Evolutionary conservation across 768 basidiomycete genomes (phyloP), one percentile per base, ranked within the genome.

Genomic region (Macrolepiota fuliginosa): DNA sequence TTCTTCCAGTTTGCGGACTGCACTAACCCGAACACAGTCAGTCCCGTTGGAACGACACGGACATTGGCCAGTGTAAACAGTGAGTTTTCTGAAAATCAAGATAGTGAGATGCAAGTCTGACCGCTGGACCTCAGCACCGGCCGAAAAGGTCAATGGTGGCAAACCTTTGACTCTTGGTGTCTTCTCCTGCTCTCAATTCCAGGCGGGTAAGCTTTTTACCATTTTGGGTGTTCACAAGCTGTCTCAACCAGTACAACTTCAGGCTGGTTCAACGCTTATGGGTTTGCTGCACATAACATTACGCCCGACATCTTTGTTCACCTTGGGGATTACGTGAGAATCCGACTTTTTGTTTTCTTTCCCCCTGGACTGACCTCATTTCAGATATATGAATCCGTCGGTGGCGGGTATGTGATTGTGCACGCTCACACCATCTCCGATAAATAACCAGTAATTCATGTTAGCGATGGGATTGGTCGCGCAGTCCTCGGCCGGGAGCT

Each of bases 241-340:
- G 15, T 29, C 54, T 59, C 11, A 47, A 7, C 3, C 29, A 1
- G 49, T 37, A 29, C 22, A 32, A 11, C 35, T 51, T n/a, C 65
- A 81, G 83, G 84, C 1, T 84, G 78, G 72, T 87, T 86, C 74
- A 86, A 85, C 69, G 84, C 84, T 12, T 87, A 86, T 66, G 83
- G 81, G 3, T 76, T 80, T 54, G 83, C 82, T 5, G 80, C 83
- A 15, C 80, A 78, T 60, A 82, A 83, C 62, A 80, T 80, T 12
- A 75, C 75, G 12, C 77, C 82, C 1, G 82, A 86, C 62, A 70
- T 84, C 37, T 85, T 83, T 59, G 69, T 86, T 11, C 85, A 86
- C 64, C 75, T 87, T 19, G 85, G 85, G 6, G 84, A 86, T 70
- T 87, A 85, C 65, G 82, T 83, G 63, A 22, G 78, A 70, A 37